These are phyloP conservation scores for Artemisia annua DNA, from an alignment of 129 eudicot species.

Conservation along the genomic window DNA sequence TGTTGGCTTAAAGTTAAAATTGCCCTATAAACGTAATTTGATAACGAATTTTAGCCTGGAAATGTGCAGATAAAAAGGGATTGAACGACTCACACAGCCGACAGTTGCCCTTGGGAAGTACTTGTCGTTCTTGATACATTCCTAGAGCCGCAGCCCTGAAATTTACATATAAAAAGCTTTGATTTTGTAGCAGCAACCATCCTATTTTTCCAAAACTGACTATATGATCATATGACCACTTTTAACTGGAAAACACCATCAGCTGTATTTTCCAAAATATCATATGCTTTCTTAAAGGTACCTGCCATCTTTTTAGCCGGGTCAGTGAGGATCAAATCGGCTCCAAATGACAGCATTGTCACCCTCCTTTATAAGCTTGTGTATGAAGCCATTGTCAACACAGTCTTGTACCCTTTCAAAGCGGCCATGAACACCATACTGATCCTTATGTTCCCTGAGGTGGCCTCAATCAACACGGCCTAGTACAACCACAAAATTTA, in stretches of 20 bases:
- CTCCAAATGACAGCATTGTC: constrained; percentile 94
- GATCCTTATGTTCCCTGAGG: constrained; percentile 97
- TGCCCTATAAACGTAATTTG: no score
- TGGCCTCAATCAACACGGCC: constrained; percentile 94
- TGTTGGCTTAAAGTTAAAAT: no score
- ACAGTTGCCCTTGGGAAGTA: no score
- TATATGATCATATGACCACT: no score
- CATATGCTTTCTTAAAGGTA: constrained; percentile 91
- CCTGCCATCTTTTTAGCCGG: constrained; percentile 97
- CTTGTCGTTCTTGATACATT: no score
- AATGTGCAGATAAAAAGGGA: no score
- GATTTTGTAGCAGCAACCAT: no score
- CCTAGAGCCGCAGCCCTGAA: no score
- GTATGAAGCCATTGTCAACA: constrained; percentile 94
- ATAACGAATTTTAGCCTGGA: no score
- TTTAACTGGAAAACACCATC: constrained; percentile 21
- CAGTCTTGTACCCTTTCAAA: constrained; percentile 97
- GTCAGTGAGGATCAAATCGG: constrained; percentile 85
- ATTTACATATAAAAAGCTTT: no score
- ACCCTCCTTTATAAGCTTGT: constrained; percentile 96
- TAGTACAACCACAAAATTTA: constrained; percentile 17
- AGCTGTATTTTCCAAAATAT: constrained; percentile 81
- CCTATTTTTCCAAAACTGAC: no score
- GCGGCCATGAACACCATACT: constrained; percentile 99
- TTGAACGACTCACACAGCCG: no score